phyloP scores from a whole-genome alignment of 495 filamentous ascomycete genomes.

The Apodospora peruviana region DNA sequence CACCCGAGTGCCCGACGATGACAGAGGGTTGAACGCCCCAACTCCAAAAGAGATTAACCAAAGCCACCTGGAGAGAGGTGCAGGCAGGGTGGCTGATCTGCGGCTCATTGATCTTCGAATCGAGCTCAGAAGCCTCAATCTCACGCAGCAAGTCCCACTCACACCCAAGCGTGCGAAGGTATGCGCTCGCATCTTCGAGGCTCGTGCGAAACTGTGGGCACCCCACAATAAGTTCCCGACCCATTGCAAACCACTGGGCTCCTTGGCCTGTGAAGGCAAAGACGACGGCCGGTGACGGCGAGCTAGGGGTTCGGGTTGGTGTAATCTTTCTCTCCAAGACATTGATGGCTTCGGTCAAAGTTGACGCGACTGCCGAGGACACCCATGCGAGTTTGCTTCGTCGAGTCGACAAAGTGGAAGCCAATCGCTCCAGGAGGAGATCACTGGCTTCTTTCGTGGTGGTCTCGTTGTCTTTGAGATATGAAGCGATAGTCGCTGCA shows the following conservation, averaged over 20 bases:
- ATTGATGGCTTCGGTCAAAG: slow-evolving; percentile 2
- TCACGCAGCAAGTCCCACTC: slow-evolving; percentile 28
- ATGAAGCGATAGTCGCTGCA: not conserved
- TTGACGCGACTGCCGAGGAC: slow-evolving; percentile 17
- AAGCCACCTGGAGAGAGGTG: slow-evolving; percentile 42
- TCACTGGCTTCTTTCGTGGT: not conserved
- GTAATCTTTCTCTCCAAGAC: slow-evolving; percentile 7
- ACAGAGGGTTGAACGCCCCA: slow-evolving; percentile 39
- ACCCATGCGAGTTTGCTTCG: slow-evolving; percentile 21
- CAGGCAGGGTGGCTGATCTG: slow-evolving; percentile 31
- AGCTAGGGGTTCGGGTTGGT: no score
- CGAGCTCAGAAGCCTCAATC: not conserved
- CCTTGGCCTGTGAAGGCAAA: slow-evolving; percentile 32
- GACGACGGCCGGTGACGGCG: slow-evolving; percentile 12
- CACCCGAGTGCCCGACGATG: not conserved
- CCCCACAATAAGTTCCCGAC: slow-evolving; percentile 28
- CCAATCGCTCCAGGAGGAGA: slow-evolving; percentile 11
- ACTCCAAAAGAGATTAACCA: slow-evolving; percentile 45
- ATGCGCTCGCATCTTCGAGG: slow-evolving; percentile 14
- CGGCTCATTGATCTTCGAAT: slow-evolving; percentile 15
- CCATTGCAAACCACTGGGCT: slow-evolving; percentile 44
- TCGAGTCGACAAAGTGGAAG: slow-evolving; percentile 23
- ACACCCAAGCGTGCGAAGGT: slow-evolving; percentile 17
- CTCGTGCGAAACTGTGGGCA: slow-evolving; percentile 18
- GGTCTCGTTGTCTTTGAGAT: slow-evolving; percentile 11